phyloP scores from a whole-genome alignment of 768 basidiomycete genomes.

The Leccinum variicolor region DNA sequence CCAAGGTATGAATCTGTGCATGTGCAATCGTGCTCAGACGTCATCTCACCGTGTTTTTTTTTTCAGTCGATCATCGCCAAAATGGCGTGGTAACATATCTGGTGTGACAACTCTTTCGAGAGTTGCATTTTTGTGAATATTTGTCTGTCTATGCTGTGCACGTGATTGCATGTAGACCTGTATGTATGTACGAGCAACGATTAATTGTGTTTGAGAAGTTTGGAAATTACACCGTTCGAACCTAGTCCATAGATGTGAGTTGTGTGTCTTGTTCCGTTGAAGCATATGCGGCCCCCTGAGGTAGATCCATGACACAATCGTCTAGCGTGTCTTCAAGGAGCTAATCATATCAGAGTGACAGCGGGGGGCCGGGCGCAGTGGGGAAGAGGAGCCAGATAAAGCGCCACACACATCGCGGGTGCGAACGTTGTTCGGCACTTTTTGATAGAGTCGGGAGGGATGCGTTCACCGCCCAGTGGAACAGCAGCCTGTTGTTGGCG shows the following conservation, averaged over 20 bases:
- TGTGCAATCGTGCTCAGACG: neutral
- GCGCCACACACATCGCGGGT: neutral
- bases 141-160: neutral
- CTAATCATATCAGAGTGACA: neutral
- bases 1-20: slow-evolving; percentile 28
- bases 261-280: neutral
- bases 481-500: neutral
- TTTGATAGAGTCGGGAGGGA: neutral
- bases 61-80: slow-evolving; percentile 35
- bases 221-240: neutral
- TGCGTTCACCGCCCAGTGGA: neutral
- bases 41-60: slow-evolving; percentile 5
- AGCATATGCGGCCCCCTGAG: neutral
- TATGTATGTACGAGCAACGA: neutral
- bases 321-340: neutral
- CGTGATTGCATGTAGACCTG: neutral
- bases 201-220: neutral
- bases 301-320: neutral
- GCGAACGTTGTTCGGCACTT: neutral
- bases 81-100: slow-evolving; percentile 34
- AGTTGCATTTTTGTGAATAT: neutral
- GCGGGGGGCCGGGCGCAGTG: neutral
- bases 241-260: neutral
- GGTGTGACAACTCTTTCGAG: neutral
- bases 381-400: neutral